phyloP scores from a whole-genome alignment of 129 eudicot species.

The Pulicaria dysenterica region DNA sequence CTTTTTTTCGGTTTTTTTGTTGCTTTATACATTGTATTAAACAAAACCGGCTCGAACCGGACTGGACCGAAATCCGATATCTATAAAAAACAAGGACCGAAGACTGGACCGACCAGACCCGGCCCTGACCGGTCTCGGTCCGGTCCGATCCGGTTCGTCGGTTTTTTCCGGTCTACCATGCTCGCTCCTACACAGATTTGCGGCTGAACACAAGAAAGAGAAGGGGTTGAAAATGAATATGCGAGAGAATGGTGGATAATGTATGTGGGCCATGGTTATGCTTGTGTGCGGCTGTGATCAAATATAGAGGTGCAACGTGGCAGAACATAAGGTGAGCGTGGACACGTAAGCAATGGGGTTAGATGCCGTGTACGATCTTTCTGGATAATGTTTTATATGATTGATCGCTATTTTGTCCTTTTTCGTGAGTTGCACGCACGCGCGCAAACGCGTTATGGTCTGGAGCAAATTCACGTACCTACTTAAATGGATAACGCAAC shows the following conservation, averaged over 20 bases:
- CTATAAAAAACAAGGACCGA: no score
- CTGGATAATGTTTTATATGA: slow-evolving; percentile 38
- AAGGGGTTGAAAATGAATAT: not conserved
- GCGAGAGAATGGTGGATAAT: slow-evolving; percentile 27
- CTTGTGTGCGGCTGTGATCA: slow-evolving; percentile 34
- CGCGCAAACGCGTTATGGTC: slow-evolving; percentile 13
- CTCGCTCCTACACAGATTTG: no score
- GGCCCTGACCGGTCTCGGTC: no score
- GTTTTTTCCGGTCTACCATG: no score
- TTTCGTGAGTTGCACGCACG: not conserved
- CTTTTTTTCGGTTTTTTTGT: no score
- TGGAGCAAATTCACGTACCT: slow-evolving; percentile 14
- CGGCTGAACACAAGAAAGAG: not conserved
- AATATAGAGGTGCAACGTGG: slow-evolving; percentile 27
- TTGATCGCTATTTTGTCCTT: slow-evolving; percentile 42
- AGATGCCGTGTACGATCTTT: slow-evolving; percentile 39
- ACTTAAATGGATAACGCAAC: slow-evolving; percentile 24
- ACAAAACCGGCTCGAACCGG: no score
- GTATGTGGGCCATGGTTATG: slow-evolving; percentile 31
- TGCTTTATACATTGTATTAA: no score
- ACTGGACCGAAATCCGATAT: no score
- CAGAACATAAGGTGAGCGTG: not conserved
- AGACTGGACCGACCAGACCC: no score
- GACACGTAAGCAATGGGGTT: slow-evolving; percentile 41
- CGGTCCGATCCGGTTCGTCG: no score